phyloP scores from a whole-genome alignment of 768 basidiomycete species.

The Termitomyces sp. region DNA sequence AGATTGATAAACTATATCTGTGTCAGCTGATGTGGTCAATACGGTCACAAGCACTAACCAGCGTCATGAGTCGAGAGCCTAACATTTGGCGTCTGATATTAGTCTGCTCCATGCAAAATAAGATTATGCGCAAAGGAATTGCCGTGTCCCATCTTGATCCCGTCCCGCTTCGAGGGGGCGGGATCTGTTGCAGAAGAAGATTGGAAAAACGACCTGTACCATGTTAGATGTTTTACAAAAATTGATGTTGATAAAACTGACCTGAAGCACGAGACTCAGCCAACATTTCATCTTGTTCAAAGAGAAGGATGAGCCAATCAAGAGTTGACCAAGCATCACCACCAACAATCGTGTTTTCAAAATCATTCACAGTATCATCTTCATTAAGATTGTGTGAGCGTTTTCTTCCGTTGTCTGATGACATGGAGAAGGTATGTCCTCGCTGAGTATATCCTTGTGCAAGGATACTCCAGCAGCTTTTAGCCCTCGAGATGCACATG shows the following conservation, averaged over 20 bases:
- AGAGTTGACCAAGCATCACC: conserved; percentile 68
- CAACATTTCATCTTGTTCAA: conserved; percentile 61
- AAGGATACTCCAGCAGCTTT: conserved; percentile 62
- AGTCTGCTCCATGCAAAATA: conserved; percentile 32
- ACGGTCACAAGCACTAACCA: conserved; percentile 22
- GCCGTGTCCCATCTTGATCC: conserved; percentile 56
- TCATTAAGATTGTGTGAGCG: conserved; percentile 26
- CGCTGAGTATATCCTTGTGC: conserved; percentile 49
- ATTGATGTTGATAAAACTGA: conserved; percentile 21
- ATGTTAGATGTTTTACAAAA: neutral
- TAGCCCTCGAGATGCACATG: conserved; percentile 47
- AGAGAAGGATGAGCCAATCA: conserved; percentile 64
- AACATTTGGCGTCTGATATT: conserved; percentile 26
- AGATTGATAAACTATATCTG: conserved; percentile 34
- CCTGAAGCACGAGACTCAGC: conserved; percentile 33
- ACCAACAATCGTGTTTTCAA: conserved; percentile 40
- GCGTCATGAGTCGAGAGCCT: conserved; percentile 31
- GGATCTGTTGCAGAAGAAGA: conserved; percentile 57
- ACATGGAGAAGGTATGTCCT: conserved; percentile 23
- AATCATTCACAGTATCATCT: conserved; percentile 14
- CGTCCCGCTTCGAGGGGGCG: conserved; percentile 43
- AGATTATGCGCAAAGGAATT: conserved; percentile 45
- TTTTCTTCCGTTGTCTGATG: conserved; percentile 34
- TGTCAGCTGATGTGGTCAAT: conserved; percentile 1
- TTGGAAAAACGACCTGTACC: conserved; percentile 37